phyloP scores from a whole-genome alignment of 148 eudicot species.

The Talinum fruticosum region DNA sequence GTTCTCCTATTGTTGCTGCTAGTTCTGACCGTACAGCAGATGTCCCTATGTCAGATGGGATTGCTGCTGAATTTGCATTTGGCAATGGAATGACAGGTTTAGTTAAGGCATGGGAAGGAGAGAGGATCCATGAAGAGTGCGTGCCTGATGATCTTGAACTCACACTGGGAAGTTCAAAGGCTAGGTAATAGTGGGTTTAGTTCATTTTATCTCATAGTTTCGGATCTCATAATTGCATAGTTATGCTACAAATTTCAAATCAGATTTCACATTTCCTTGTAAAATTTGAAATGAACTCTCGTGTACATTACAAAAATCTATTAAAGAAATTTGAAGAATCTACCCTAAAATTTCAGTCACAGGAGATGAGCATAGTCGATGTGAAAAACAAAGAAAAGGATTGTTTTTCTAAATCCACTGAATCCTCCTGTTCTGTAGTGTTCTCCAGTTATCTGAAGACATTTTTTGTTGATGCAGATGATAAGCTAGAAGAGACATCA shows the following conservation, averaged over 20 bases:
- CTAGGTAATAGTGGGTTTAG: conserved; percentile 33
- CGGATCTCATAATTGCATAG: background rate
- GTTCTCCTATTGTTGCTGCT: conserved; percentile 75
- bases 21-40: conserved; percentile 67
- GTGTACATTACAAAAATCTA: background rate
- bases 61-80: conserved; percentile 90
- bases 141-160: conserved; percentile 95
- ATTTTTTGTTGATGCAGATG: background rate
- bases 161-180: conserved; percentile 71
- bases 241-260: background rate
- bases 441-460: background rate
- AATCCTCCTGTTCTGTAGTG: background rate
- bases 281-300: background rate
- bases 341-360: background rate
- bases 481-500: background rate
- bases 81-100: conserved; percentile 52
- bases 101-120: conserved; percentile 97
- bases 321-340: background rate
- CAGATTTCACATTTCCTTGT: background rate
- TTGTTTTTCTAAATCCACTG: background rate
- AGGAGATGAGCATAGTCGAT: background rate
- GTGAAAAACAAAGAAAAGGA: background rate
- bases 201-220: background rate
- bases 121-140: conserved; percentile 90
- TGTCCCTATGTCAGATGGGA: conserved; percentile 76